phyloP scores from a whole-genome alignment of 2,329 filamentous ascomycete genomes.

The Knoxdaviesia capensis region DNA sequence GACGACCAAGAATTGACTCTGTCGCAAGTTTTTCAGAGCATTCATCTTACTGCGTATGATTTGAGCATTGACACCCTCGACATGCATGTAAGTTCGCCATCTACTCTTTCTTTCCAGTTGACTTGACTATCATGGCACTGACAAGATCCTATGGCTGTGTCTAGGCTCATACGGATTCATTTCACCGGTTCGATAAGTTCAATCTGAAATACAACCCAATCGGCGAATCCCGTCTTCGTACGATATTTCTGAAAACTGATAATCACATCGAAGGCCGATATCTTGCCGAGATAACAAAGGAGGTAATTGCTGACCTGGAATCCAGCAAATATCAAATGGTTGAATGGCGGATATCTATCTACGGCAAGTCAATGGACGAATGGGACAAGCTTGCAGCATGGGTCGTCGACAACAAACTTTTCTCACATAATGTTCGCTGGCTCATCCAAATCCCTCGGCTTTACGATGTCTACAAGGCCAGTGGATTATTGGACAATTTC shows the following conservation, averaged over 20 bases:
- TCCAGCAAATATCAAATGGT: conserved; percentile 99
- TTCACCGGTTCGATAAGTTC: conserved; percentile 98
- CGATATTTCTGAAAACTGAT: conserved; percentile 98
- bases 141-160: neutral
- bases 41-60: conserved; percentile 93
- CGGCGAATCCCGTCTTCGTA: conserved; percentile 81
- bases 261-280: conserved; percentile 95
- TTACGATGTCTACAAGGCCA: conserved; percentile 89
- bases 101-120: neutral
- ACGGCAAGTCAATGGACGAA: conserved; percentile 77
- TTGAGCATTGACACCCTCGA: conserved; percentile 95
- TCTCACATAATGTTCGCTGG: conserved; percentile 96
- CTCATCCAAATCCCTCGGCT: conserved; percentile 86
- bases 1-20: conserved; percentile 86
- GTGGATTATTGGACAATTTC: conserved; percentile 68
- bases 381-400: conserved; percentile 96
- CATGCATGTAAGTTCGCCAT: conserved; percentile 59
- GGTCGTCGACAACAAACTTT: conserved; percentile 96
- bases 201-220: conserved; percentile 98
- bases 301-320: conserved; percentile 91
- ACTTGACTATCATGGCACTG: conserved; percentile 4
- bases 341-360: conserved; percentile 96
- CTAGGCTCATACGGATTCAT: conserved; percentile 86
- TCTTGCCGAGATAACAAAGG: conserved; percentile 90
- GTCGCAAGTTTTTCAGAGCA: conserved; percentile 87